phyloP scores from a whole-genome alignment of 2,329 filamentous ascomycete genomes.

The Fusarium marasasianum region DNA sequence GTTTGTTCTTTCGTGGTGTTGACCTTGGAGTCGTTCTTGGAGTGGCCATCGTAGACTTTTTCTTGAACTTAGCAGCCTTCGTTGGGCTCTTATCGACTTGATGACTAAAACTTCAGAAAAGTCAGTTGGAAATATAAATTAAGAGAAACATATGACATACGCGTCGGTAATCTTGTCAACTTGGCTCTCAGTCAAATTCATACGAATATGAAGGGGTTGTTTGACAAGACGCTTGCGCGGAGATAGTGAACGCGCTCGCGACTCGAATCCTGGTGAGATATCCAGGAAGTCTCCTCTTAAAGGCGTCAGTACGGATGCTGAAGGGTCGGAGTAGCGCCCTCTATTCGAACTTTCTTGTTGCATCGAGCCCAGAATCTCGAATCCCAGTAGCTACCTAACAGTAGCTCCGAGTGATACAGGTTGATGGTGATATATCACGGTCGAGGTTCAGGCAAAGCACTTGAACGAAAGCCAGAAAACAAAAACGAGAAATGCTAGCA shows the following conservation, averaged over 20 bases:
- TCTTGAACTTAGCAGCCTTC: slow-evolving; percentile 28
- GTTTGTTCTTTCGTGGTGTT: slow-evolving; percentile 29
- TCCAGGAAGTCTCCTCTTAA: slow-evolving; percentile 53
- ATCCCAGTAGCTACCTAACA: slow-evolving; percentile 9
- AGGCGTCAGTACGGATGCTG: slow-evolving; percentile 39
- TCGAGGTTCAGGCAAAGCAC: not conserved
- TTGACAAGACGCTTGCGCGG: slow-evolving; percentile 47
- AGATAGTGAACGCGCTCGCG: slow-evolving; percentile 49
- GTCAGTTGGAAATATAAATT: slow-evolving; percentile 5
- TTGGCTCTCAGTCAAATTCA: slow-evolving; percentile 60
- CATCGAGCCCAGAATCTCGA: slow-evolving; percentile 24
- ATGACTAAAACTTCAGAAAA: slow-evolving; percentile 45
- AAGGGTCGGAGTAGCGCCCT: slow-evolving; percentile 39
- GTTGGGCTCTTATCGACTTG: slow-evolving; percentile 44
- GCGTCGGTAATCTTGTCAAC: slow-evolving; percentile 59
- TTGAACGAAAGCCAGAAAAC: not conserved
- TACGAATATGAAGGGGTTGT: slow-evolving; percentile 56
- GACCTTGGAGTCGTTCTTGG: slow-evolving; percentile 35
- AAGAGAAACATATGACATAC: slow-evolving; percentile 44
- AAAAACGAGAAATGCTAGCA: not conserved
- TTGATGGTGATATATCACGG: not conserved
- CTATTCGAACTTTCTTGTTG: slow-evolving; percentile 26
- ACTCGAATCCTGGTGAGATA: slow-evolving; percentile 39
- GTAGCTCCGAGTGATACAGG: not conserved
- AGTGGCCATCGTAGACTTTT: slow-evolving; percentile 24